Percentiles rank a stretch among this genome's conserved stretches.
These are phyloP conservation scores for Martensiomyces pterosporus DNA, from an alignment of 192 early-diverging fungal species.

Conservation along the genomic window DNA sequence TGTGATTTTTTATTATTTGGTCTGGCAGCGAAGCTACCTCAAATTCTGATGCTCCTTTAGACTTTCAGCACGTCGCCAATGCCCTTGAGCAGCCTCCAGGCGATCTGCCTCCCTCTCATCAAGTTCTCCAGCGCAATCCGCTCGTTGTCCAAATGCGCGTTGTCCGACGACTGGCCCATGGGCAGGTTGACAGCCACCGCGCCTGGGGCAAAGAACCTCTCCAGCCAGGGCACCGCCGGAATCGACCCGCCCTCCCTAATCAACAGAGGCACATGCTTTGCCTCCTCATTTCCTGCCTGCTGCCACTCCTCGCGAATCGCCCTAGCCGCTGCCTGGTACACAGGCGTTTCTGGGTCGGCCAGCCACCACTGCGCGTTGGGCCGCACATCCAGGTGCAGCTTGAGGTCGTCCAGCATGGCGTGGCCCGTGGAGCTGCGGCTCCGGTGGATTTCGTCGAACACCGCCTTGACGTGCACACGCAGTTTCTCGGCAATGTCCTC, in stretches of 20 bases:
- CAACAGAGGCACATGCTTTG: constrained; percentile 54
- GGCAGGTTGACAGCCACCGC: constrained; percentile 70
- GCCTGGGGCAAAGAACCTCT: constrained; percentile 54
- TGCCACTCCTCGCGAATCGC: constrained; percentile 55
- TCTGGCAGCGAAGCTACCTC: no score
- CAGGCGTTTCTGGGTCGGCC: constrained; percentile 60
- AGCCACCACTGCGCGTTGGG: constrained; percentile 74
- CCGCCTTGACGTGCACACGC: constrained; percentile 48
- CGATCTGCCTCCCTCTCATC: constrained; percentile 60
- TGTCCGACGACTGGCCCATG: constrained; percentile 76
- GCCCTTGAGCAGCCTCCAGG: constrained; percentile 51
- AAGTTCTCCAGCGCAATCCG: constrained; percentile 68
- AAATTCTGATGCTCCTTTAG: no score
- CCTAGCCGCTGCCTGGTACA: constrained; percentile 64
- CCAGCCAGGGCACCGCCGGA: constrained; percentile 70
- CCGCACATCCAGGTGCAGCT: constrained; percentile 55
- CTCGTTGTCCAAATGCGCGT: constrained; percentile 76
- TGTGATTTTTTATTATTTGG: no score
- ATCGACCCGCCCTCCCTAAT: constrained; percentile 79
- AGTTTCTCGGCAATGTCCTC: constrained; percentile 59
- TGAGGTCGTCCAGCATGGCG: constrained; percentile 8
- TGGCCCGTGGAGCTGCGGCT: constrained; percentile 1
- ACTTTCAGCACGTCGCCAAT: constrained; percentile 18
- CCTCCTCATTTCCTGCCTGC: not conserved
- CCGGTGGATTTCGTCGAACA: constrained; percentile 39